These are phyloP conservation scores for Eucalyptus marginata DNA, from an alignment of 345 rosid genomes.

Conservation along the genomic window DNA sequence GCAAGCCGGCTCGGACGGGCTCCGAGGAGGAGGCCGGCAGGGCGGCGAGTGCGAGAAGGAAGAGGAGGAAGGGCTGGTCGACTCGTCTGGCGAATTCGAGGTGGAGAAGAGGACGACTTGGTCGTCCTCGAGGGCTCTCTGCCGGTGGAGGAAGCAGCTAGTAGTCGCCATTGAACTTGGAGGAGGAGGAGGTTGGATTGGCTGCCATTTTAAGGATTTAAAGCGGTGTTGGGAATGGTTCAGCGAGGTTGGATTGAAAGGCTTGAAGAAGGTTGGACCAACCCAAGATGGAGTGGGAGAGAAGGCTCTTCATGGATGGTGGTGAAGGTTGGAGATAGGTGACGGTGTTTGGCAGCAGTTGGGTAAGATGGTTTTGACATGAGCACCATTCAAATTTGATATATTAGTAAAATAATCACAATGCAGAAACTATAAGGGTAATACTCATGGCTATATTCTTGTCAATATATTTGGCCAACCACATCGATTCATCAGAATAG, in stretches of 20 bases:
- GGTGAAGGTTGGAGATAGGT: background rate
- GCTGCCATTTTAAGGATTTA: background rate
- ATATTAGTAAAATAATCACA: background rate
- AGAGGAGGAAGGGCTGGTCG: slow-evolving; percentile 52
- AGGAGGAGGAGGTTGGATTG: background rate
- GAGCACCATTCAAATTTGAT: background rate
- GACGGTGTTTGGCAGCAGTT: slow-evolving; percentile 21
- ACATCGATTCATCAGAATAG: background rate
- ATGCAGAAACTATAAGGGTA: background rate
- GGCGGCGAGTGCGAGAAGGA: slow-evolving; percentile 35
- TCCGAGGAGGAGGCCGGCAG: background rate
- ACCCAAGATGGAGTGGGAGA: slow-evolving; percentile 12
- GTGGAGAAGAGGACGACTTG: slow-evolving; percentile 52
- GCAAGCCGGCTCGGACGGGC: background rate
- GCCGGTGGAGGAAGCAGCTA: slow-evolving; percentile 19
- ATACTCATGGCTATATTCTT: background rate
- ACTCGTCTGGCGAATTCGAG: slow-evolving; percentile 46
- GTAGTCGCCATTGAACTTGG: slow-evolving; percentile 28
- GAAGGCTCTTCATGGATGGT: background rate
- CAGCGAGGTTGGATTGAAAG: background rate
- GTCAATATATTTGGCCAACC: background rate
- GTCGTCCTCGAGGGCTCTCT: slow-evolving; percentile 40
- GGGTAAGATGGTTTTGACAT: slow-evolving; percentile 5
- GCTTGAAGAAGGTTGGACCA: slow-evolving; percentile 24
- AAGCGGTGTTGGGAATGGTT: background rate